Evolutionary conservation across 257 asterid genomes (phyloP), one percentile per base, ranked within the genome.

Genomic region (Solanum paucissectum): DNA sequence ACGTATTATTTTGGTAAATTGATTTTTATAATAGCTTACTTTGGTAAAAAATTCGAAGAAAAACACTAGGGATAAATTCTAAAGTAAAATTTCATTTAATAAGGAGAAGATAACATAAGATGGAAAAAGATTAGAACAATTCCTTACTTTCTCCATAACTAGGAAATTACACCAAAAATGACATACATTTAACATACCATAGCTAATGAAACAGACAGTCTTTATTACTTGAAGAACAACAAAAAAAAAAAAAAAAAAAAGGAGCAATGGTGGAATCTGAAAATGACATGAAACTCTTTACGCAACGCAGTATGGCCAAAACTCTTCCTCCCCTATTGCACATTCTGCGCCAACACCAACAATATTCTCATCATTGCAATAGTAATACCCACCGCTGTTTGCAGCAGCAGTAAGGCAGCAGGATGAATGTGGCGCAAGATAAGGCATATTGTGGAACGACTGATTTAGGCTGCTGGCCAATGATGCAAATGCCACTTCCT

Each of bases 391-490:
- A 33, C 87, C 88, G 49, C 85, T 91, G n/a, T 88, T 88, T 33
- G 77, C n/a, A 2, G 92, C 88, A n/a, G 94, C 95, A 46, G 92
- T 92, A 72, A 94, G 46, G 85, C 94, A 85, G 88, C 95, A 95
- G 55, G 94, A 88, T 20, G 94, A 88, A 1, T 90, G 87, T 0
- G 94, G 88, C 2, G 90, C 89, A 77, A 97, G 93, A 87, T 97
- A 97, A 87, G 99, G 99, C 99, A 96, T 96, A 87, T 93, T 96
- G 76, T 92, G 90, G 93, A 97, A 97, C 6, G 92, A 93, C 42
- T 90, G 92, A 27, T 98, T 96, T 4, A 97, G 89, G 86, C 98
- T 93, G 46, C 90, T 82, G 6, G 90, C 92, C 8, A 92, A 76
- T 21, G 92, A 83, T 37, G 71, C 83, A 49, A 69, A 82, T 40